Evolutionary conservation across 2,329 filamentous ascomycete genomes (phyloP).

Genomic region (Neurospora crassa): DNA sequence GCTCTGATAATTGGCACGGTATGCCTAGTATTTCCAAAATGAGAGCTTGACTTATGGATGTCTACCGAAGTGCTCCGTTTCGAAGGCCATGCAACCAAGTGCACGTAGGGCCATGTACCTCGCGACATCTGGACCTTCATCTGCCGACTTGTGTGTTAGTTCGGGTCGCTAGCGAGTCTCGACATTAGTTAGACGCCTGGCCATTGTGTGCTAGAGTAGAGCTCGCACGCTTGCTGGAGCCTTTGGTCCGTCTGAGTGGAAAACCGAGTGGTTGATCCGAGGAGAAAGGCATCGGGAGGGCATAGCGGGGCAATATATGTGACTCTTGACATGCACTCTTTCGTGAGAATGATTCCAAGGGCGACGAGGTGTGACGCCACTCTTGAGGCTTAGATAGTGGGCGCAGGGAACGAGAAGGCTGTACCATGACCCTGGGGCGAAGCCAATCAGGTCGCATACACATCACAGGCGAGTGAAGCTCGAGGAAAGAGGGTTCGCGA

Average conservation of each 20-base stretch:
- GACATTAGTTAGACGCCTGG: neutral
- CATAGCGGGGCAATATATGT: neutral
- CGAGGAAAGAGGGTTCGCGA: neutral
- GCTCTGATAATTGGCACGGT: neutral
- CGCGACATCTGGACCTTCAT: neutral
- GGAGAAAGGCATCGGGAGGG: neutral
- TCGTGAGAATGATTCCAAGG: neutral
- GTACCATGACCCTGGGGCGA: neutral
- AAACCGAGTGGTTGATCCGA: neutral
- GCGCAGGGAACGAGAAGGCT: neutral
- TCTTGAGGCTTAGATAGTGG: neutral
- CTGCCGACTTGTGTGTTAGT: neutral
- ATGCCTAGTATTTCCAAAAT: neutral
- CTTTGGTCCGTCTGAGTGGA: neutral
- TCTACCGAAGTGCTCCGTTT: neutral
- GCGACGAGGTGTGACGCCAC: neutral
- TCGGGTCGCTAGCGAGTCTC: neutral
- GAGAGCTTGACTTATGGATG: neutral
- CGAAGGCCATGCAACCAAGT: neutral
- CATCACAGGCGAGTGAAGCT: neutral
- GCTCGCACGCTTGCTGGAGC: neutral
- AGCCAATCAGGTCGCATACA: neutral
- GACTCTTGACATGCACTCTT: neutral
- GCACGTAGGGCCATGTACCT: neutral
- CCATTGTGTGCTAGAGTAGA: neutral